Base-by-base conservation (phyloP, 2,329 filamentous ascomycete species). In the Juglanconis oblonga region DNA sequence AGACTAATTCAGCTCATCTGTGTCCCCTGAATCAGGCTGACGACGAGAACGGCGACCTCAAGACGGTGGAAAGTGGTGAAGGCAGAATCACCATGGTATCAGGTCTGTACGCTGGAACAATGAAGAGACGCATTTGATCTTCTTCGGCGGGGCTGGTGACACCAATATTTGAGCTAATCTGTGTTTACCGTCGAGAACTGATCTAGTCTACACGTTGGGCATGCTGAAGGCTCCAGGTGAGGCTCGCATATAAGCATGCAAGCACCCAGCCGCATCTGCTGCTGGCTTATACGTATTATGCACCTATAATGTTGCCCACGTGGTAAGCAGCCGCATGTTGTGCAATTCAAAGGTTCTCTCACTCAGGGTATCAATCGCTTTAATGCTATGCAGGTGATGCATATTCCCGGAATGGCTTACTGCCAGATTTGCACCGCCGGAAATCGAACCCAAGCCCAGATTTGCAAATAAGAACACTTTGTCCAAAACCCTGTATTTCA, bases 351-450 rank as follows among this genome's bases (percentile, higher is more conserved):
- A 42, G 38, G 24, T 2, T 42, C 38, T 42, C 38, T 42, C 38
- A 42, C 51, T 54, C 40, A 55, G 57, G 57, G 57, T 59, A 59
- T 59, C 57, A 59, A 55, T 59, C 57, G 57, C 57, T 55, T 50
- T 52, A 55, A 55, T 50, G 57, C 52, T 59, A 59, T 55, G 31
- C 48, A 36, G 50, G 55, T 47, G 51, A 13, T 42, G 38, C n/a
- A 47, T 31, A 47, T 52, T 14, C 29, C 29, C 42, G 24, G 29
- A 29, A 42, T 24, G 42, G 48, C 50, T 32, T 11, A 35, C 31
- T 10, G 29, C 31, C 48, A 50, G 14, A 50, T 33, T 7, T 6
- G n/a, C 48, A 35, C 9, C n/a, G 38, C 38, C 10, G 10, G 24
- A 24, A 24, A 24, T 24, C 44, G 29, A 32, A 35, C 5, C 14